phyloP scores from a whole-genome alignment of 306 rosid genomes.

The Rosa multiflora region DNA sequence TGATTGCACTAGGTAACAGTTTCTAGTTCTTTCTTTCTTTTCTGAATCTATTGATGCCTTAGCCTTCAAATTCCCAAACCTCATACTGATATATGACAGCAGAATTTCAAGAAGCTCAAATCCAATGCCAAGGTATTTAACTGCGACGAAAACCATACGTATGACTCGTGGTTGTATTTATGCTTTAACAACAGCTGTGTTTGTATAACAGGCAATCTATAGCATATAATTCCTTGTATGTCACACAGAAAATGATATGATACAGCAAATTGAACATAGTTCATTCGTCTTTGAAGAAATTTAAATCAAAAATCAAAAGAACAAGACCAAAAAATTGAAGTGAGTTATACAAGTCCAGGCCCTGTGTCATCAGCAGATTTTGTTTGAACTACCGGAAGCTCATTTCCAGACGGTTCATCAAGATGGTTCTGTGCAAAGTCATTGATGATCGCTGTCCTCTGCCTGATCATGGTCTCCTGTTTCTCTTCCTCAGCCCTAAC shows the following conservation, averaged over 20 bases:
- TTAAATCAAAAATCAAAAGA: neutral
- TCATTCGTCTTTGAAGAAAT: constrained; percentile 7
- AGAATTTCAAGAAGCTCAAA: neutral
- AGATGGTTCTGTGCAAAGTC: constrained; percentile 46
- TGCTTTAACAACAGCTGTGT: neutral
- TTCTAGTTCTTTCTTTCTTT: neutral
- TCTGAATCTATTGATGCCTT: neutral
- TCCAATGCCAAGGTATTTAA: neutral
- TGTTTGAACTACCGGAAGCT: constrained; percentile 56
- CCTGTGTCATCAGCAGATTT: constrained; percentile 44
- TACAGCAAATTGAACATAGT: constrained; percentile 23
- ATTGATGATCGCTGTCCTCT: constrained; percentile 38
- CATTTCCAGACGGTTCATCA: constrained; percentile 41
- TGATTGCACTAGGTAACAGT: neutral
- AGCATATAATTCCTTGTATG: neutral
- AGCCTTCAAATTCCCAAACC: neutral
- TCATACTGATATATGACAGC: neutral
- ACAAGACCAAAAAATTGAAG: neutral
- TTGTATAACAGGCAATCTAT: neutral
- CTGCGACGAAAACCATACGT: neutral
- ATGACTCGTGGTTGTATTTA: neutral
- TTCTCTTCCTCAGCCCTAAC: constrained; percentile 61
- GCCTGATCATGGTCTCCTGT: constrained; percentile 35
- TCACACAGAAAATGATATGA: constrained; percentile 12
- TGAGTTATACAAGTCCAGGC: constrained; percentile 29